Evolutionary conservation across 208 protist genomes (phyloP).

Genomic region (Acanthamoeba pearcei): DNA sequence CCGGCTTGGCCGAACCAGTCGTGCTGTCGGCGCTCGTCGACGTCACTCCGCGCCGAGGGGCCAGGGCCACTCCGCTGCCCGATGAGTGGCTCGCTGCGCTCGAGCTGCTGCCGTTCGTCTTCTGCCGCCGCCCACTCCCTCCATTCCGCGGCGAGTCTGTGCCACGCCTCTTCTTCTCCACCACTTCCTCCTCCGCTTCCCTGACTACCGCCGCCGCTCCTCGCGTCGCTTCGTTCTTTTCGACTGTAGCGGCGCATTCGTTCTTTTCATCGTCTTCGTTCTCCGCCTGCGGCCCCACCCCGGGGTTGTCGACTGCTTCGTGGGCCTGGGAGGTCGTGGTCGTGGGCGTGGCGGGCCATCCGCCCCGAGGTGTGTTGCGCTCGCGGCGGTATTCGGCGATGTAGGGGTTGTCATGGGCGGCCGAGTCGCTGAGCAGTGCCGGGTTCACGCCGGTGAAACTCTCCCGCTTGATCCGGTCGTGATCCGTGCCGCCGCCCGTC

Average conservation of each 20-base stretch:
- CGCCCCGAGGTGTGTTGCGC: conserved; percentile 28
- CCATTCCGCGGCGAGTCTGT: not conserved
- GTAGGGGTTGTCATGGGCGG: conserved; percentile 33
- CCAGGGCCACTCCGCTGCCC: not conserved
- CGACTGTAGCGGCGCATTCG: too few species aligned
- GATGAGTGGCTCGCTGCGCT: not conserved
- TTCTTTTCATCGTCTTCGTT: not conserved
- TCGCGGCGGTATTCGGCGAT: conserved; percentile 31
- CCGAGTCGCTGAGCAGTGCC: conserved; percentile 36
- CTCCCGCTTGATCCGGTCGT: conserved; percentile 18
- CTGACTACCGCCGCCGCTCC: too few species aligned
- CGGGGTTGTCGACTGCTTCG: not conserved
- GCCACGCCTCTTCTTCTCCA: not conserved
- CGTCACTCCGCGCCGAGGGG: not conserved
- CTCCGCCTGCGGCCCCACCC: too few species aligned
- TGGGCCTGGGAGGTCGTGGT: not conserved
- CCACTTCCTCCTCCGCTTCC: not conserved
- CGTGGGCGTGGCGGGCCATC: not conserved
- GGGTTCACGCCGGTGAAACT: conserved; percentile 14
- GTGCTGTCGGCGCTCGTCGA: not conserved
- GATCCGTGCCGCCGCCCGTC: not conserved
- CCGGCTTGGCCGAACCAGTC: not conserved
- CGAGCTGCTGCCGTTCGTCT: not conserved
- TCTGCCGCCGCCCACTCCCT: not conserved
- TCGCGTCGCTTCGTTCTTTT: too few species aligned